A percentile compares a stretch with the other conserved stretches of the same genome.
Evolutionary conservation across 2,329 filamentous ascomycete species (phyloP).

Genomic region (Talaromyces sp.): DNA sequence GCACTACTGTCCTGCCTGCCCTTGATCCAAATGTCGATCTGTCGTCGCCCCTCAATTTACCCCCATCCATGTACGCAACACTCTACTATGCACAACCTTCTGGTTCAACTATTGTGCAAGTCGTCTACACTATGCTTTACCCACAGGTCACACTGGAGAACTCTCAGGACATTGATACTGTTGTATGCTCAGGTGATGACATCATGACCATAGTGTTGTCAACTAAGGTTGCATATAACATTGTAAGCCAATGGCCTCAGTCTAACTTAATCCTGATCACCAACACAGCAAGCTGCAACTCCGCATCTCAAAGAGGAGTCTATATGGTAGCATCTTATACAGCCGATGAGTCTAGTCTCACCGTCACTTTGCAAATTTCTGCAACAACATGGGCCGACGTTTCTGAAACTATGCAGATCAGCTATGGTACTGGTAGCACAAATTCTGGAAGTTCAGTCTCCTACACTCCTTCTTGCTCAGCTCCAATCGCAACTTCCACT

Average conservation of each 20-base stretch:
- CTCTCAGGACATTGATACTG: not conserved
- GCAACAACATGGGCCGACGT: not conserved
- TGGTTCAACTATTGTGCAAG: not conserved
- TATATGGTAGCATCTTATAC: constrained; percentile 1
- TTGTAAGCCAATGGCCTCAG: constrained; percentile 1
- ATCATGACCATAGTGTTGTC: not conserved
- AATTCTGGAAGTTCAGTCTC: constrained; percentile 73
- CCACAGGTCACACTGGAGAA: not conserved
- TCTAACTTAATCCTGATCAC: constrained; percentile 1
- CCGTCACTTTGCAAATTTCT: not conserved
- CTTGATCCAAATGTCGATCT: not conserved
- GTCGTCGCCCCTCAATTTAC: not conserved
- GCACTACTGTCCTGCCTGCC: not conserved
- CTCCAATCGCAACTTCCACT: constrained; percentile 27
- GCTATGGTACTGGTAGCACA: not conserved
- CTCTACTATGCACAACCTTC: not conserved
- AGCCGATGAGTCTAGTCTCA: not conserved
- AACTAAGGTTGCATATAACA: not conserved
- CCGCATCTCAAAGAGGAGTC: not conserved
- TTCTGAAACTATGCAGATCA: not conserved
- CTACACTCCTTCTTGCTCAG: constrained; percentile 68
- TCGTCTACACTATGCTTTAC: constrained; percentile 4
- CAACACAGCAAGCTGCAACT: constrained; percentile 2
- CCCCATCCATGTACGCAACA: not conserved
- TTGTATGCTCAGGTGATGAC: not conserved